These are phyloP conservation scores for Immersiella caudata DNA, from an alignment of 495 filamentous ascomycete species.

Conservation along the genomic window DNA sequence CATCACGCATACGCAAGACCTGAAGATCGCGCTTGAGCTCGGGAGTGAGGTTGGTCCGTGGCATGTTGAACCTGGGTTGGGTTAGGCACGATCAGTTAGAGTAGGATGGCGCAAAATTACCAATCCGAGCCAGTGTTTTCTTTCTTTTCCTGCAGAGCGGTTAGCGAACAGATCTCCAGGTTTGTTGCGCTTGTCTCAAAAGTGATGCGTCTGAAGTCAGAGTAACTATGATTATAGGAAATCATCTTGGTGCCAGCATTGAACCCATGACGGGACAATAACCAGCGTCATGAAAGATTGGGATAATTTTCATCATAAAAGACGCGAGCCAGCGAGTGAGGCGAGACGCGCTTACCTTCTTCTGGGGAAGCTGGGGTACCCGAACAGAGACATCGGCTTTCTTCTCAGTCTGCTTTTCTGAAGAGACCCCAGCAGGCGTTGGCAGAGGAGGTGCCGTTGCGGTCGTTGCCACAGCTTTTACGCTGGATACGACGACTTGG, in stretches of 20 bases:
- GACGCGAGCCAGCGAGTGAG: constrained; percentile 8
- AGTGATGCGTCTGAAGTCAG: constrained; percentile 62
- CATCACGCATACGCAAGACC: constrained; percentile 81
- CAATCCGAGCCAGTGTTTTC: constrained; percentile 65
- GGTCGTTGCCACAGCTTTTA: constrained; percentile 17
- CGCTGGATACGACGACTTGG: constrained; percentile 16
- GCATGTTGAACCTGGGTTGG: constrained; percentile 54
- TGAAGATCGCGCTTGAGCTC: constrained; percentile 87
- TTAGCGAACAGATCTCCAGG: constrained; percentile 26
- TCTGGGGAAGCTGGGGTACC: constrained; percentile 43
- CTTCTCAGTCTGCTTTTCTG: constrained; percentile 29
- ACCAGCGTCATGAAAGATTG: constrained; percentile 48
- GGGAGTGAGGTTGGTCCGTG: constrained; percentile 77
- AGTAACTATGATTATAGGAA: constrained; percentile 95
- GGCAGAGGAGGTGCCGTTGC: constrained; percentile 21
- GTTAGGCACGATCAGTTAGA: neutral
- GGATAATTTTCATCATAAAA: constrained; percentile 45
- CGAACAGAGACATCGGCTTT: constrained; percentile 43
- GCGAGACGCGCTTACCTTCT: constrained; percentile 41
- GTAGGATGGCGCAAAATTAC: constrained; percentile 52
- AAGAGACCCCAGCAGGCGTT: constrained; percentile 30
- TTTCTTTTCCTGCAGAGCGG: constrained; percentile 41
- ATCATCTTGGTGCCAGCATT: constrained; percentile 63
- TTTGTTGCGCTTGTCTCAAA: constrained; percentile 15
- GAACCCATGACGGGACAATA: constrained; percentile 49